Conservation (phyloP, 805 yeast species). For the Sugiyamaella boreocaroliniensis region DNA sequence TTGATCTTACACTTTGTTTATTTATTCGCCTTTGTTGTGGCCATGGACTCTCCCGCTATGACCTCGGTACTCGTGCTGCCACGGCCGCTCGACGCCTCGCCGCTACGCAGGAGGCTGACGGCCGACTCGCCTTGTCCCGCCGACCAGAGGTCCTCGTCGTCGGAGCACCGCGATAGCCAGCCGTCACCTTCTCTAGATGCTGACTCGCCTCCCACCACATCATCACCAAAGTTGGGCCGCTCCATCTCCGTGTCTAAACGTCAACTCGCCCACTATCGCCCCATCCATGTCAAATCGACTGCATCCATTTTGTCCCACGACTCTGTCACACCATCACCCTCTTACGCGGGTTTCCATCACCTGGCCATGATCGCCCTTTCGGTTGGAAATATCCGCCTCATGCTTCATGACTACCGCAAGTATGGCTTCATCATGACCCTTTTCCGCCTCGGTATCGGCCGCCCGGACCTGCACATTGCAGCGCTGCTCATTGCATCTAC, state of each 20-base stretch:
- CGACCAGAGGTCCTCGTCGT: no score
- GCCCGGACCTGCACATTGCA: conserved; percentile 27
- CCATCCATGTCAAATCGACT: conserved; percentile 11
- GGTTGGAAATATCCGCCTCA: conserved; percentile 35
- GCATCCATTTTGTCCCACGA: conserved; percentile 14
- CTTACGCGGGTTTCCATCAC: conserved; percentile 36
- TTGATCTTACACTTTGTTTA: no score
- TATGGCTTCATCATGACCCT: conserved; percentile 33
- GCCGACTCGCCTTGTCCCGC: not conserved
- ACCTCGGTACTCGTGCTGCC: not conserved
- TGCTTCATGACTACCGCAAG: conserved; percentile 33
- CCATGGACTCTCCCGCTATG: not conserved
- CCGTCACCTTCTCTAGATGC: no score
- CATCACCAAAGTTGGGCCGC: no score
- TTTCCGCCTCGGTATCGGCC: conserved; percentile 27
- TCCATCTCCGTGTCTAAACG: not conserved
- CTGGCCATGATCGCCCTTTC: conserved; percentile 34
- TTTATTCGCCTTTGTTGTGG: not conserved
- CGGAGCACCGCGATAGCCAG: no score
- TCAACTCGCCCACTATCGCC: conserved; percentile 12
- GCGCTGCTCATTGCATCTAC: conserved; percentile 25
- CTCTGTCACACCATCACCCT: conserved; percentile 12
- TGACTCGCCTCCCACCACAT: no score
- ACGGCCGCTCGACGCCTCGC: not conserved
- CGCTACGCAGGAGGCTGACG: not conserved